phyloP scores from a whole-genome alignment of 306 rosid genomes.

The Gleditsia sinensis region DNA sequence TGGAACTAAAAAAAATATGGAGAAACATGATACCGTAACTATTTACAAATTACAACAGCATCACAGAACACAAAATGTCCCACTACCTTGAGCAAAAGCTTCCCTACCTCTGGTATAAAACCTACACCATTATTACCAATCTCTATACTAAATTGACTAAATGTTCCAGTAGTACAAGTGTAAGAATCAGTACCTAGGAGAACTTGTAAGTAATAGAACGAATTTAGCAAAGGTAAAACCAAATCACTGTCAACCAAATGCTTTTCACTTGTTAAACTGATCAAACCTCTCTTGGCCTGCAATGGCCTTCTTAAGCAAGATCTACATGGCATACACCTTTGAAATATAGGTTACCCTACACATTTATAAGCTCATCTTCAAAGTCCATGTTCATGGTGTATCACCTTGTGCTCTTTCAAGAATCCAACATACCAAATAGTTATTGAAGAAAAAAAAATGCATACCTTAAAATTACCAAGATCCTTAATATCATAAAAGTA shows the following conservation, averaged over 20 bases:
- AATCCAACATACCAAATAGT: neutral
- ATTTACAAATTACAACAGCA: constrained; percentile 1
- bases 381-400: neutral
- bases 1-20: no score
- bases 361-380: constrained; percentile 29
- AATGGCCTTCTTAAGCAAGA: constrained; percentile 99
- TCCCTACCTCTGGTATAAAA: constrained; percentile 86
- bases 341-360: constrained; percentile 93
- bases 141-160: constrained; percentile 97
- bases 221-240: constrained; percentile 29
- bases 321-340: constrained; percentile 96
- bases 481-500: constrained; percentile 95
- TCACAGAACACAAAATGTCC: constrained; percentile 6
- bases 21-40: constrained; percentile 5
- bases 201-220: constrained; percentile 50
- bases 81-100: constrained; percentile 83
- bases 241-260: constrained; percentile 6
- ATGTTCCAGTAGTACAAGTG: constrained; percentile 97
- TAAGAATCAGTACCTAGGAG: constrained; percentile 97
- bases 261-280: constrained; percentile 25
- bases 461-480: constrained; percentile 85
- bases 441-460: constrained; percentile 16
- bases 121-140: constrained; percentile 96
- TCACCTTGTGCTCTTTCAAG: constrained; percentile 17
- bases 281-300: constrained; percentile 96